Evolutionary conservation across 352 stramenopile species (phyloP).

Genomic region (Globisporangium sylvaticum): DNA sequence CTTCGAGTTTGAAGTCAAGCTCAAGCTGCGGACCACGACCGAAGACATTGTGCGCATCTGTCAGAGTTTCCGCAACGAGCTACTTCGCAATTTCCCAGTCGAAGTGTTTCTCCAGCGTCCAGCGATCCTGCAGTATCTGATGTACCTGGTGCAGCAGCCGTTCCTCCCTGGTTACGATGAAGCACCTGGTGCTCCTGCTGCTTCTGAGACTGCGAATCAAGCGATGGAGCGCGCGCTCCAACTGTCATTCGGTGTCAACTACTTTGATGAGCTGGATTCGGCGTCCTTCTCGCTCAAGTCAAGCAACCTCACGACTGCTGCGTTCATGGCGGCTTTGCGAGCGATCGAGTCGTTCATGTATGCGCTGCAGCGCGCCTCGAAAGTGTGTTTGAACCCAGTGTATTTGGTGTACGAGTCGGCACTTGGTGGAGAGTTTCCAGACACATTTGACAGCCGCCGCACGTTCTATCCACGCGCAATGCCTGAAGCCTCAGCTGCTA

Average conservation of each 20-base stretch:
- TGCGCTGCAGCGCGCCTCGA: constrained; percentile 30
- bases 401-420: constrained; percentile 32
- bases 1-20: constrained; percentile 80
- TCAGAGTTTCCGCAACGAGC: constrained; percentile 41
- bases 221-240: constrained; percentile 22
- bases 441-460: constrained; percentile 29
- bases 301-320: constrained; percentile 36
- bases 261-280: constrained; percentile 58
- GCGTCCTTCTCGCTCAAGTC: constrained; percentile 46
- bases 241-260: constrained; percentile 54
- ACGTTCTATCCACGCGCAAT: constrained; percentile 31
- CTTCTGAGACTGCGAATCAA: neutral
- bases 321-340: constrained; percentile 59
- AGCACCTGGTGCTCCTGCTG: neutral
- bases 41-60: constrained; percentile 51
- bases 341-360: constrained; percentile 57
- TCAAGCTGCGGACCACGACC: constrained; percentile 39
- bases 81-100: constrained; percentile 63
- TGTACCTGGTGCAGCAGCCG: constrained; percentile 64
- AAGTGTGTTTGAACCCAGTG: constrained; percentile 39
- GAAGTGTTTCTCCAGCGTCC: constrained; percentile 71
- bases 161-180: constrained; percentile 29
- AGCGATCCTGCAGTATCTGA: constrained; percentile 46
- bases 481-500: constrained; percentile 8
- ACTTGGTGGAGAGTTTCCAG: constrained; percentile 18